Evolutionary conservation across 805 yeast species (phyloP).

Genomic region (Metschnikowia vanudenii): DNA sequence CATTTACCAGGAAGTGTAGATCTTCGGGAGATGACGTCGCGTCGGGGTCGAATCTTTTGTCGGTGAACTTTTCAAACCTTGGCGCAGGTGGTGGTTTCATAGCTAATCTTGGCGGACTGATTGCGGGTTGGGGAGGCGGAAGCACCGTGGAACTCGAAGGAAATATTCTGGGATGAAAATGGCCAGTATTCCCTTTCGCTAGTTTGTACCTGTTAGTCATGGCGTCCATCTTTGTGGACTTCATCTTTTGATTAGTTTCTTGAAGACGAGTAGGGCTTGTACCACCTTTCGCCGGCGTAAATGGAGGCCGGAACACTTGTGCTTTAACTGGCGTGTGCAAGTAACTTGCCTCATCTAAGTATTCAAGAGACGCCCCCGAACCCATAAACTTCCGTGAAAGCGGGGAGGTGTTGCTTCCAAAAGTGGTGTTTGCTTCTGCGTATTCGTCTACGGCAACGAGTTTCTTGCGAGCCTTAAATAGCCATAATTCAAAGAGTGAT

Average conservation of each 20-base stretch:
- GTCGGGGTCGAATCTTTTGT: not conserved
- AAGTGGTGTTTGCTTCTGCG: constrained; percentile 22
- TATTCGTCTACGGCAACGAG: constrained; percentile 8
- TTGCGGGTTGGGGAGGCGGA: constrained; percentile 2
- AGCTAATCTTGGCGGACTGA: constrained; percentile 1
- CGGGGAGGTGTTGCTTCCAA: constrained; percentile 33
- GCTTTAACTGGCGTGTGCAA: constrained; percentile 37
- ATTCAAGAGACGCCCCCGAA: constrained; percentile 8
- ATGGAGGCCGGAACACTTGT: constrained; percentile 22
- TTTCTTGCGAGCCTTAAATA: constrained; percentile 24
- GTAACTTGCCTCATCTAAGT: constrained; percentile 22
- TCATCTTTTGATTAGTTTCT: constrained; percentile 38
- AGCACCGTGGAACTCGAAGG: constrained; percentile 2
- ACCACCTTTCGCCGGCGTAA: constrained; percentile 22
- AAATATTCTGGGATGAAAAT: not conserved
- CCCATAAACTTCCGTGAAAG: constrained; percentile 26
- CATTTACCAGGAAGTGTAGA: not conserved
- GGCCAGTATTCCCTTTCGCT: constrained; percentile 5
- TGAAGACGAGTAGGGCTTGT: constrained; percentile 34
- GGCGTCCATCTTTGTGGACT: constrained; percentile 34
- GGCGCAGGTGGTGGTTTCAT: constrained; percentile 15
- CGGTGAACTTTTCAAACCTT: constrained; percentile 4
- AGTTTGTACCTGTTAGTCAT: constrained; percentile 32
- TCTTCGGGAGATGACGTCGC: constrained; percentile 13
- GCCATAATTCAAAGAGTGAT: constrained; percentile 40